These are phyloP conservation scores for Pseudopithomyces chartarum DNA, from an alignment of 2,329 filamentous ascomycete genomes.

Conservation along the genomic window DNA sequence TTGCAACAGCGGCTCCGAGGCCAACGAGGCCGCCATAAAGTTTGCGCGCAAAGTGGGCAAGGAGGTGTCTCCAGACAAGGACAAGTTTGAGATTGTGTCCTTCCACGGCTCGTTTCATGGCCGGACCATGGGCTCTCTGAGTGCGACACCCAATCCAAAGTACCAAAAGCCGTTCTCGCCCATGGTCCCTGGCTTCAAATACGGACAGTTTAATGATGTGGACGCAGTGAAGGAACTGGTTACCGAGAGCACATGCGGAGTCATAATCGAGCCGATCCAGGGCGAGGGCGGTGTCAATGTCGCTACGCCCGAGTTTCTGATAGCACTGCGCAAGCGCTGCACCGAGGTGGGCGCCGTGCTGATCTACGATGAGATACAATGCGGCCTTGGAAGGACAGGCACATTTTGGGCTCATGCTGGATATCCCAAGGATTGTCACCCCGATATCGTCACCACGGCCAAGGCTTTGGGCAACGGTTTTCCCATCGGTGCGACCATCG, in stretches of 20 bases:
- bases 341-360: conserved; percentile 85
- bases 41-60: conserved; percentile 93
- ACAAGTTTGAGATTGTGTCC: conserved; percentile 83
- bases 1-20: conserved; percentile 95
- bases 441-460: conserved; percentile 90
- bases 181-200: conserved; percentile 92
- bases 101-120: conserved; percentile 95
- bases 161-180: conserved; percentile 95
- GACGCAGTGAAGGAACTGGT: conserved; percentile 73
- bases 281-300: conserved; percentile 92
- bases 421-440: conserved; percentile 79
- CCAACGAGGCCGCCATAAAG: conserved; percentile 97
- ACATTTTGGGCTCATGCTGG: conserved; percentile 84
- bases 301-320: conserved; percentile 80
- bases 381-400: conserved; percentile 86
- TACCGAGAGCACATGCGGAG: conserved; percentile 85
- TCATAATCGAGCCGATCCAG: conserved; percentile 96
- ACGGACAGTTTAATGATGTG: conserved; percentile 85
- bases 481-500: conserved; percentile 83
- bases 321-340: conserved; percentile 82
- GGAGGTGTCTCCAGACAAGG: conserved; percentile 68
- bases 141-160: conserved; percentile 97
- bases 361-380: conserved; percentile 97
- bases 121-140: conserved; percentile 91
- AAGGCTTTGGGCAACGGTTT: conserved; percentile 98